phyloP scores from a whole-genome alignment of 2,329 filamentous ascomycete genomes.

The Exophiala dermatitidis region DNA sequence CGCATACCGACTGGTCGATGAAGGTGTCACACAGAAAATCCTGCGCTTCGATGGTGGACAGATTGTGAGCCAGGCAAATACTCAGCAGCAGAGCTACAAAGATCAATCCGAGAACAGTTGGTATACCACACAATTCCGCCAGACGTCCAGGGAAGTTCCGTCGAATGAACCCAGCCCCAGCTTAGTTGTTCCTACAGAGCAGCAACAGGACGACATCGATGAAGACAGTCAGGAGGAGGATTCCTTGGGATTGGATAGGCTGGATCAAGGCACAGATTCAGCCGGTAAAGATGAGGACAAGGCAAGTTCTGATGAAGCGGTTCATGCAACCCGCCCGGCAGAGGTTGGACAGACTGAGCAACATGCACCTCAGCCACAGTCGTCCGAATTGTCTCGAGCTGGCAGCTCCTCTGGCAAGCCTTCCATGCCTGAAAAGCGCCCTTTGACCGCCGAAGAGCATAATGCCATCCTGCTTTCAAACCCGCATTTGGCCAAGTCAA shows the following conservation, averaged over 20 bases:
- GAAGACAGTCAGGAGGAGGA: not conserved
- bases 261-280: too few species aligned
- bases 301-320: not conserved
- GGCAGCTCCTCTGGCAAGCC: not conserved
- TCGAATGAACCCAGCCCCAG: not conserved
- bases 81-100: conserved; percentile 58
- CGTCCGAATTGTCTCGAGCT: not conserved
- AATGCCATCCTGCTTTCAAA: conserved; percentile 79
- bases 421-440: conserved; percentile 28
- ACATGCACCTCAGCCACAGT: not conserved
- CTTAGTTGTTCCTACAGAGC: not conserved
- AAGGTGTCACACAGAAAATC: conserved; percentile 74
- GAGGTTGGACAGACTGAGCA: not conserved
- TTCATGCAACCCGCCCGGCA: not conserved
- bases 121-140: conserved; percentile 63
- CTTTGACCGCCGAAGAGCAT: conserved; percentile 81
- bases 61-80: conserved; percentile 59
- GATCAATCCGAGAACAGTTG: conserved; percentile 78
- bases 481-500: conserved; percentile 77
- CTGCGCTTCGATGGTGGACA: conserved; percentile 58
- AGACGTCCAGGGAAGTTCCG: not conserved
- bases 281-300: too few species aligned
- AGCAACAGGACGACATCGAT: not conserved
- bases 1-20: conserved; percentile 73
- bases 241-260: not conserved